Conservation (phyloP, 345 rosid genomes). For the Arabidopsis suecica region DNA sequence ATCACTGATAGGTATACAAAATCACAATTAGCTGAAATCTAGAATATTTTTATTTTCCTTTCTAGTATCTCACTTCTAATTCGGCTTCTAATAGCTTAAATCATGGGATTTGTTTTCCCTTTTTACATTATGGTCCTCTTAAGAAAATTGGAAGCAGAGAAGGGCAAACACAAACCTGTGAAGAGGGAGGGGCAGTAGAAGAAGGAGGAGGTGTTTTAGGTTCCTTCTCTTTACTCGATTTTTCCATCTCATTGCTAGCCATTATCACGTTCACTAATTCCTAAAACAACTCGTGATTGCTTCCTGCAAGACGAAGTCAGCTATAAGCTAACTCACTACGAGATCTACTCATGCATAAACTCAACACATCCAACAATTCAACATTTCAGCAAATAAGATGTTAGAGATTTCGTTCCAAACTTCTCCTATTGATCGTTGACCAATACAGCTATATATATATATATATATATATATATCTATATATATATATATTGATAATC, state of each 20-base stretch:
- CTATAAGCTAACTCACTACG: slow-evolving; percentile 24
- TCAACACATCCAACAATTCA: slow-evolving; percentile 5
- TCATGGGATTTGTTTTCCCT: slow-evolving; percentile 13
- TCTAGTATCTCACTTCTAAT: not conserved
- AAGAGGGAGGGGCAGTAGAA: slow-evolving; percentile 56
- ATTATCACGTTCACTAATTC: slow-evolving; percentile 46
- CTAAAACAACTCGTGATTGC: slow-evolving; percentile 45
- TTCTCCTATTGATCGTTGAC: slow-evolving; percentile 29
- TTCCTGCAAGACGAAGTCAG: slow-evolving; percentile 51
- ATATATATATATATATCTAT: not conserved
- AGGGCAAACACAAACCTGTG: slow-evolving; percentile 60
- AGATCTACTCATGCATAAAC: slow-evolving; percentile 31
- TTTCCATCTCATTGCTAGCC: slow-evolving; percentile 75
- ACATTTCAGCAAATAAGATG: slow-evolving; percentile 9
- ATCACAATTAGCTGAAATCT: slow-evolving; percentile 15
- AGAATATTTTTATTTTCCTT: slow-evolving; percentile 8
- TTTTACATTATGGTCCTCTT: not conserved
- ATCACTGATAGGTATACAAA: slow-evolving; percentile 28
- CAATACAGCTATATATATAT: slow-evolving; percentile 17
- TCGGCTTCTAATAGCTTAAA: not conserved
- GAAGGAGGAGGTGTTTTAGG: slow-evolving; percentile 59
- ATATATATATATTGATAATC: not conserved
- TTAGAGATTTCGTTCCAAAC: not conserved
- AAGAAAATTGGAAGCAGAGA: not conserved
- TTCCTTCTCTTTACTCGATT: slow-evolving; percentile 77